phyloP scores from a whole-genome alignment of 2,329 filamentous ascomycete genomes.

The Penicillium sumatraense region DNA sequence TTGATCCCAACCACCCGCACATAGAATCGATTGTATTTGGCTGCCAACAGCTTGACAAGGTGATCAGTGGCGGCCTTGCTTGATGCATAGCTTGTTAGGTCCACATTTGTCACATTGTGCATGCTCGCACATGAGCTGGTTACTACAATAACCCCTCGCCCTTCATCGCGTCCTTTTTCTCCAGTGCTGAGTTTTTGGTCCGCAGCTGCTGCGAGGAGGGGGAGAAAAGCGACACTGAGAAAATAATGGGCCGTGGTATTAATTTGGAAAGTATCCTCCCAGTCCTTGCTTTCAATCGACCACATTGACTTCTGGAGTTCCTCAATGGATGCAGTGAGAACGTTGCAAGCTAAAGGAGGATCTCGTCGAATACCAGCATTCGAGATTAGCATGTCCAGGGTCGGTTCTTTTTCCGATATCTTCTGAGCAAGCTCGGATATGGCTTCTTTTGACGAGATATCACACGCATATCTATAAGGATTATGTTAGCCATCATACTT shows the following conservation, averaged over 20 bases:
- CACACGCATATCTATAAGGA: conserved; percentile 28
- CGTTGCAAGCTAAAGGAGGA: conserved; percentile 49
- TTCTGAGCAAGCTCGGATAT: conserved; percentile 40
- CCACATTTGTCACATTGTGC: conserved; percentile 58
- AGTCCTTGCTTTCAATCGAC: conserved; percentile 50
- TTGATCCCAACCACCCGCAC: conserved; percentile 51
- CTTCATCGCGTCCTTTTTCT: conserved; percentile 40
- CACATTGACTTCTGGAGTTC: conserved; percentile 55
- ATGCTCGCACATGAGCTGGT: conserved; percentile 59
- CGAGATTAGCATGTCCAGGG: conserved; percentile 55
- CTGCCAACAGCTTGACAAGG: conserved; percentile 54
- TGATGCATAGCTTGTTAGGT: conserved; percentile 56
- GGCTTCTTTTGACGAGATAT: conserved; percentile 48
- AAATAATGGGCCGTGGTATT: conserved; percentile 59
- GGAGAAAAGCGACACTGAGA: conserved; percentile 52
- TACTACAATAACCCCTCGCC: conserved; percentile 53
- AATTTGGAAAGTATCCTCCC: conserved; percentile 52
- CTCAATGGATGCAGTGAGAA: conserved; percentile 46
- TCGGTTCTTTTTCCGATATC: conserved; percentile 42
- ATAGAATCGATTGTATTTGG: conserved; percentile 53
- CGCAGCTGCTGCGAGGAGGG: conserved; percentile 49
- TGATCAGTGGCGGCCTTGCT: conserved; percentile 60
- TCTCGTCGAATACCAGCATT: conserved; percentile 57
- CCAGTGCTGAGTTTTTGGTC: conserved; percentile 30
- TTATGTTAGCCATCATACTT: not conserved